Base-by-base conservation (phyloP, 1,139 yeast species). In the Taphrina confusa region DNA sequence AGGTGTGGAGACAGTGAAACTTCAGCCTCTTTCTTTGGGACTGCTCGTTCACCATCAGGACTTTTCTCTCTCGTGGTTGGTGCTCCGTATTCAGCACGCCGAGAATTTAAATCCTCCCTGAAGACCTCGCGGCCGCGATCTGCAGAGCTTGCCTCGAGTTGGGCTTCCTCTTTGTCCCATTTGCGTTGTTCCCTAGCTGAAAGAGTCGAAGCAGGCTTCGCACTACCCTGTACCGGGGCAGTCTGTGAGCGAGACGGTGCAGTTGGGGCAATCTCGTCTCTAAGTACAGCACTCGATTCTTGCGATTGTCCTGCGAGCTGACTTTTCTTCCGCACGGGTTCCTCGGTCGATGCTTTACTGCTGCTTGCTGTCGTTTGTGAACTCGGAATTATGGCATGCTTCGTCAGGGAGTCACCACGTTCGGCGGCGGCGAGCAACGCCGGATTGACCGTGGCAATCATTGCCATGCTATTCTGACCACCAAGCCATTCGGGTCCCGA, bases 31-130 rank as follows among this genome's bases (percentile, higher is more conserved):
- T 37, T 3, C n/a, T 5, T 37, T 4, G 22, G 8, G n/a, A n/a
- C n/a, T n/a, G n/a, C n/a, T n/a, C n/a, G n/a, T 30, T 30, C 33
- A 9, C 33, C 33, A n/a, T n/a, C n/a, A n/a, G n/a, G n/a, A 30
- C 33, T 30, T 30, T 12, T 9, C 12, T 9, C 9, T 9, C 27
- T 40, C 4, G 50, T 22, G 22, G 42, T 12, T 14, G 52, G 52
- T 2, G 52, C 39, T 18, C 58, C 58, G 25, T 54, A 54, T 31
- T 54, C 58, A 4, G 50, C 58, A 9, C 58, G 42, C 12, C 58
- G n/a, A 11, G 58, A 34, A 4, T 28, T n/a, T 9, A 54, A 31
- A 11, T 54, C 58, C 30, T 54, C 58, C 20, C 27, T 42, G 45
- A 18, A 44, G 22, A 54, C 51, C 30, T 54, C 58, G 9, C 51